Percentiles rank a stretch among this genome's conserved stretches.
Conservation (phyloP, 164 flowering plant species). For the Stephania yunnanensis region DNA sequence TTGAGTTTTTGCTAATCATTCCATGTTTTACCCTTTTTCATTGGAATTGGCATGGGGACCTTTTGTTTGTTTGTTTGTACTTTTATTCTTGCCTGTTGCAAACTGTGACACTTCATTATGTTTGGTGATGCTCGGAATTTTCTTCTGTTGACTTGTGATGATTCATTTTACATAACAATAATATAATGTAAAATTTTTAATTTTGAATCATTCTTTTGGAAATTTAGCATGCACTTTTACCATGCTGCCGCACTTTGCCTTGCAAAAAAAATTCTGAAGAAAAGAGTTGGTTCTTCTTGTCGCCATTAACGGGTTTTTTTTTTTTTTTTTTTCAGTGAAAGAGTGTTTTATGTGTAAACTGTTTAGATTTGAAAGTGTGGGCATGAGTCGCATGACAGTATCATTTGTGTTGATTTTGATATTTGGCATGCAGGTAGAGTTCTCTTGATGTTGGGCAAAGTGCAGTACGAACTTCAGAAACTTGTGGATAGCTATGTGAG, state of each 20-base stretch:
- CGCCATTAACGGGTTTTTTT: neutral
- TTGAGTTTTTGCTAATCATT: neutral
- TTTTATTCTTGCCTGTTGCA: too few relatives aligned
- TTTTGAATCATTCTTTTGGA: neutral
- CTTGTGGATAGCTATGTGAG: slow-evolving; percentile 85
- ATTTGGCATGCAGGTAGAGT: slow-evolving; percentile 51
- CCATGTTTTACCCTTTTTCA: neutral
- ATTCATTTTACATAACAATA: neutral
- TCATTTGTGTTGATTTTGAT: neutral
- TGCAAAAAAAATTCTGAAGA: neutral
- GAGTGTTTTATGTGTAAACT: neutral
- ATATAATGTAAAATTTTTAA: neutral
- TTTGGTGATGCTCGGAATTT: neutral
- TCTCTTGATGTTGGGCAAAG: slow-evolving; percentile 74
- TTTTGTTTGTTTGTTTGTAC: too few relatives aligned
- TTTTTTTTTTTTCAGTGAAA: neutral
- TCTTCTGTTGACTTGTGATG: neutral
- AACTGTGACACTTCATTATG: neutral
- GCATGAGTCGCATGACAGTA: neutral
- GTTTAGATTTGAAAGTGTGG: neutral
- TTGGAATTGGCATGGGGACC: too few relatives aligned
- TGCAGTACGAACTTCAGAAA: slow-evolving; percentile 76
- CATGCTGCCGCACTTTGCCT: neutral
- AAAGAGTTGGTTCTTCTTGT: neutral
- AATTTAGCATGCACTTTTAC: neutral